Evolutionary conservation across 345 rosid genomes (phyloP).

Genomic region (Raphanus sativus): DNA sequence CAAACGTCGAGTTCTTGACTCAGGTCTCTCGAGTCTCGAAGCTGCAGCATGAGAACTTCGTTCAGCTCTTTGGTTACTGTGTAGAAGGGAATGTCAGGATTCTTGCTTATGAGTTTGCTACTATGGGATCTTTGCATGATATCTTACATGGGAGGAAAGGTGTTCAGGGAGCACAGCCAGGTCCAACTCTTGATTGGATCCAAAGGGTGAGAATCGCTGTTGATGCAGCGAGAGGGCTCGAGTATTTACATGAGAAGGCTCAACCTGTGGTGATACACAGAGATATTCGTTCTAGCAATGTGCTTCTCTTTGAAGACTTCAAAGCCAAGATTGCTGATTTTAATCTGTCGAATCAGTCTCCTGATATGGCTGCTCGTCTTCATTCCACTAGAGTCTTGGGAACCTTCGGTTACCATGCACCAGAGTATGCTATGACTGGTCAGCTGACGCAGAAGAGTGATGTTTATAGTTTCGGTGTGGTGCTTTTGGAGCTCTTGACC

Average conservation of each 20-base stretch:
- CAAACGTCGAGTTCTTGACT: constrained; percentile 75
- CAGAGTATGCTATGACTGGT: constrained; percentile 99
- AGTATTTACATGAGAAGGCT: constrained; percentile 88
- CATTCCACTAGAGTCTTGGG: constrained; percentile 99
- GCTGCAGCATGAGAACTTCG: constrained; percentile 75
- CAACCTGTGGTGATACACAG: constrained; percentile 88
- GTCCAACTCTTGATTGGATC: constrained; percentile 98
- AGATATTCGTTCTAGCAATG: constrained; percentile 95
- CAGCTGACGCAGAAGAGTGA: constrained; percentile 97
- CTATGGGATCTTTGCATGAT: constrained; percentile 98
- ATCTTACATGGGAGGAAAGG: constrained; percentile 97
- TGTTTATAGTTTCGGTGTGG: constrained; percentile 97
- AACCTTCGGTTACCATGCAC: constrained; percentile 98
- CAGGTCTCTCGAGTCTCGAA: constrained; percentile 93
- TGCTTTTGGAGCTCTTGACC: constrained; percentile 89
- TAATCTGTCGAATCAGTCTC: constrained; percentile 94
- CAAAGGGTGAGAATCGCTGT: constrained; percentile 90
- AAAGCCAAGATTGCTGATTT: constrained; percentile 97
- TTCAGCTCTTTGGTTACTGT: constrained; percentile 82
- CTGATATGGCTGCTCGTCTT: constrained; percentile 99
- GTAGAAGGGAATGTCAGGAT: constrained; percentile 87
- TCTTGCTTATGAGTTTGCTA: constrained; percentile 93
- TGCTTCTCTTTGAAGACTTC: constrained; percentile 90
- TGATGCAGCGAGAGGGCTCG: constrained; percentile 96
- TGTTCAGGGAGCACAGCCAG: constrained; percentile 98